Base-by-base conservation (phyloP, 2,329 filamentous ascomycete genomes). In the Massarina eburnea region DNA sequence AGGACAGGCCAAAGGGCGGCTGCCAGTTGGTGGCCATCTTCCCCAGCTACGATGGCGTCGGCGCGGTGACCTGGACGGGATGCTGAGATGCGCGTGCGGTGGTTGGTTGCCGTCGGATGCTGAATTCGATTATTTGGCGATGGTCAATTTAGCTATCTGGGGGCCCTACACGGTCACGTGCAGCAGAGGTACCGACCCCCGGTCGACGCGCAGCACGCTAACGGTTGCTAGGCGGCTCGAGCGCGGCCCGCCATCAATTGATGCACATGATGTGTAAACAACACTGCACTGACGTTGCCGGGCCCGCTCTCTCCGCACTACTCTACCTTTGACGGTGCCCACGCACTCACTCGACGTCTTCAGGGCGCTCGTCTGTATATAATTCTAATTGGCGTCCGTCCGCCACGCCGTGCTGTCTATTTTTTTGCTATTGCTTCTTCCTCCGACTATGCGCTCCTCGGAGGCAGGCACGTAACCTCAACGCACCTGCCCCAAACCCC, bases 21-120 rank as follows among this genome's bases (percentile, higher is more conserved):
- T 59, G 62, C 40, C 57, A 58, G 50, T 65, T 59, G 55, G 59
- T 62, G 14, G 63, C 63, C 65, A 68, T 68, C 21, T 24, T 41
- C 49, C 35, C n/a, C 27, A 33, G 37, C 24, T 20, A 34, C 37
- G 22, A 14, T 14, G 27, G 27, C 27, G 27, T 8, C 12, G 12
- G 27, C 27, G 27, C 27, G 7, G 27, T 30, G n/a, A 8, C 27
- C 27, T 30, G 27, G 27, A 30, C 9, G n/a, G n/a, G 27, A 5
- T 14, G 27, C 12, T 30, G 27, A 30, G 27, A 30, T 30, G 27
- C 27, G 27, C 27, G n/a, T n/a, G 27, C 27, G 27, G 6, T 30
- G 27, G 12, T 6, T 30, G 6, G 27, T 14, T n/a, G n/a, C n/a
- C n/a, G n/a, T n/a, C n/a, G n/a, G 27, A 14, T 30, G 27, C 27